Evolutionary conservation across 2,329 filamentous ascomycete genomes (phyloP), one percentile per base, ranked within the genome.

Genomic region (Zymoseptoria tritici): DNA sequence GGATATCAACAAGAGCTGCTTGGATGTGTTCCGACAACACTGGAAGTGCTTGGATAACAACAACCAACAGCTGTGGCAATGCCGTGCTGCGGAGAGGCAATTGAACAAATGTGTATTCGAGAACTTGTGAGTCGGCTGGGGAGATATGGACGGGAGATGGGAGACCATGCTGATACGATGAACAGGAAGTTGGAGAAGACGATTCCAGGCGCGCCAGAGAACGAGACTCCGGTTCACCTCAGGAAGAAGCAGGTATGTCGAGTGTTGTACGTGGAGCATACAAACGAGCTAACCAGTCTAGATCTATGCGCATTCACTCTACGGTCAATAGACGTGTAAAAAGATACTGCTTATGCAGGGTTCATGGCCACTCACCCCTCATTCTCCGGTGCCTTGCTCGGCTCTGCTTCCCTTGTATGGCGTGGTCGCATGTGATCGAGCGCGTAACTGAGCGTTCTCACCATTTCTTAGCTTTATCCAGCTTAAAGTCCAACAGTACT

Each of bases 1-100:
- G 72, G 94, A 99, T 75, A 87, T 99, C 80, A 97, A 97, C 82
- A 93, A 90, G 76, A 85, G 90, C 81, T 99, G 94, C 78, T 80
- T 99, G 59, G 83, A 87, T 64, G 84, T 96, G 77, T 99, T 99
- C 83, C 87, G 90, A 70, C 84, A 85, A 72, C 94, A 99, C 80
- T 99, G 92, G 91, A 83, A 90, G 71, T 99, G 94, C 73, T 83
- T 99, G 60, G 94, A 99, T 73, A 88, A 96, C 80, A 92, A 95
- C 81, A 99, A 99, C 81, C 94, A 99, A 73, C 90, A 96, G 78
- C 80, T 97, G 61, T 99, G 91, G 89, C 91, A 97, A 73, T 99
- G 94, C 81, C 85, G 94, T 70, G 86, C 86, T 71, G 81, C 84
- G 65, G 94, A 99, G 81, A 87, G 90, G 84, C 87, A 87, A 74